Conservation (phyloP, 2,329 filamentous ascomycete genomes). For the Sphaerulina populicola region DNA sequence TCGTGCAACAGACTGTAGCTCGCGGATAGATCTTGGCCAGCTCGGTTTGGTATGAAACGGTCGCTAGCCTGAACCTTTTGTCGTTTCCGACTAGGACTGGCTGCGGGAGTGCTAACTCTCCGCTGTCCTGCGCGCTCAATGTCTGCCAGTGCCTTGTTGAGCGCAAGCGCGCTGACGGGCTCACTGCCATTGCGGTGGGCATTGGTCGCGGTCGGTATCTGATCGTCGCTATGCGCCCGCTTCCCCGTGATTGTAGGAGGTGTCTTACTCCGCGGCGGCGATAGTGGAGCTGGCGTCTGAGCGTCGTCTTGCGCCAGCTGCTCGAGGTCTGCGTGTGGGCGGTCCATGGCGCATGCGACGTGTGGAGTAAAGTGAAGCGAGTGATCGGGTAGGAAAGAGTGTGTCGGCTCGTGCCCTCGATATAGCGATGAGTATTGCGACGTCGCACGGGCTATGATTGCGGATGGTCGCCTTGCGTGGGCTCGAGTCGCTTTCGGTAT, state of each 20-base stretch:
- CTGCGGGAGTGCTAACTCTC: conserved; percentile 52
- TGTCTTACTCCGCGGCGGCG: conserved; percentile 53
- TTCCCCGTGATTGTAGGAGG: conserved; percentile 50
- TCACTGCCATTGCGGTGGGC: conserved; percentile 40
- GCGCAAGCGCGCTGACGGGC: conserved; percentile 50
- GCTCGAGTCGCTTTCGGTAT: not conserved
- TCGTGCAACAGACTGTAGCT: conserved; percentile 89
- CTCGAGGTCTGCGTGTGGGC: conserved; percentile 7
- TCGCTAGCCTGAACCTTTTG: conserved; percentile 52
- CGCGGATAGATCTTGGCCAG: conserved; percentile 85
- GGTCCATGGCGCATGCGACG: conserved; percentile 12
- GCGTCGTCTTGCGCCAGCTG: conserved; percentile 18
- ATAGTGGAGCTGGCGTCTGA: conserved; percentile 42
- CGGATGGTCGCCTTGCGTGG: conserved; percentile 4
- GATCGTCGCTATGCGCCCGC: conserved; percentile 31
- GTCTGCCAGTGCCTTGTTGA: conserved; percentile 54
- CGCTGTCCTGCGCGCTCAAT: conserved; percentile 52
- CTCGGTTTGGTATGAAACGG: conserved; percentile 91
- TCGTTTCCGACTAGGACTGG: conserved; percentile 60
- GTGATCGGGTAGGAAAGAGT: not conserved
- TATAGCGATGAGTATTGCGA: not conserved
- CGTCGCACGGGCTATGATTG: conserved; percentile 2
- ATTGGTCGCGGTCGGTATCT: conserved; percentile 14
- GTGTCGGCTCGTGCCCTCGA: conserved; percentile 4
- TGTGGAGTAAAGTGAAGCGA: not conserved